These are phyloP conservation scores for Dactylellina leptospora DNA, from an alignment of 2,329 filamentous ascomycete genomes.

Conservation along the genomic window DNA sequence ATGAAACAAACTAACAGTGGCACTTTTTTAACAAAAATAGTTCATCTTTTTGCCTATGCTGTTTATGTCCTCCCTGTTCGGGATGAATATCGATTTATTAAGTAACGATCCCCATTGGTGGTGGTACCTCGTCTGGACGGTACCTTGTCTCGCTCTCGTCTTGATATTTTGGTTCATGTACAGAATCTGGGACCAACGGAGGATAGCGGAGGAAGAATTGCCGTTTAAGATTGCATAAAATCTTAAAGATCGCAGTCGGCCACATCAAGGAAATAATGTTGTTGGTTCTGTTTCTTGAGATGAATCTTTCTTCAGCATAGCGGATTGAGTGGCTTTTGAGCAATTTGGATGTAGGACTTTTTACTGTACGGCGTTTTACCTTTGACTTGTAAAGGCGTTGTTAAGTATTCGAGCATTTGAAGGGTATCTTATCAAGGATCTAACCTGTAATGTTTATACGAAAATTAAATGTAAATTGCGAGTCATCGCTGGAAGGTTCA, in stretches of 20 bases:
- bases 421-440: too few species aligned
- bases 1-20: neutral
- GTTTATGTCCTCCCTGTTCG: conserved; percentile 54
- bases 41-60: conserved; percentile 55
- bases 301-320: too few species aligned
- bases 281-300: too few species aligned
- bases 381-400: too few species aligned
- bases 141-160: conserved; percentile 35
- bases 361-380: too few species aligned
- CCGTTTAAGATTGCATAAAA: conserved; percentile 42
- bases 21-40: conserved; percentile 14
- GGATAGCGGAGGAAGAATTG: conserved; percentile 47
- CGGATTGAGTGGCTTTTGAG: too few species aligned
- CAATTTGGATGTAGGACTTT: too few species aligned
- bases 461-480: too few species aligned
- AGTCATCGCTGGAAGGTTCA: too few species aligned
- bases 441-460: too few species aligned
- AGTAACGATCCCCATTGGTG: conserved; percentile 53
- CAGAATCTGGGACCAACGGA: conserved; percentile 41
- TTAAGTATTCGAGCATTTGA: too few species aligned
- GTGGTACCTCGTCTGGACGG: conserved; percentile 52
- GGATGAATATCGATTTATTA: conserved; percentile 55
- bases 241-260: neutral
- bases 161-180: conserved; percentile 54
- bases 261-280: too few species aligned